Base-by-base conservation (phyloP, 352 stramenopile species). In the Pythium coloratum region DNA sequence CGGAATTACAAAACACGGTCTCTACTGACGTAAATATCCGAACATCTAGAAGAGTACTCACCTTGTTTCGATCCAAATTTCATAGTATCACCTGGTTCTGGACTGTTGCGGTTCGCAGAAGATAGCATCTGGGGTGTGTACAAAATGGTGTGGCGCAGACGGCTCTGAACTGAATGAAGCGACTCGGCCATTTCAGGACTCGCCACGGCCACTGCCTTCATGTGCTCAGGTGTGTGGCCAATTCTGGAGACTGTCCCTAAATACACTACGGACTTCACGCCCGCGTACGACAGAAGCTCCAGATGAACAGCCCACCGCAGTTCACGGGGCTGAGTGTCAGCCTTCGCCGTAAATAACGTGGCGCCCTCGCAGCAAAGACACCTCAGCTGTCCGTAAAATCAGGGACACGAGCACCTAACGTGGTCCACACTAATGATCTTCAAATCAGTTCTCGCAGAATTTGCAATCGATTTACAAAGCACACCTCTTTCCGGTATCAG, bases 61-160 rank as follows among this genome's bases (percentile, higher is more conserved):
- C 13, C 63, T 47, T 59, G 20, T 60, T 47, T 47, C 44, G 32
- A 40, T 46, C 26, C 46, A 54, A 28, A 50, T 26, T 3, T 2
- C 1, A 20, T 16, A 42, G 9, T 26, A 32, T 16, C 9, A 42
- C 30, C 33, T 13, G 32, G 33, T 59, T 59, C 46, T 20, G 53
- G 16, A 10, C 13, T 36, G 16, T 4, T 16, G 32, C 20, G 13
- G 53, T 6, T 55, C 18, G 59, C 59, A 67, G 59, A 67, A 72
- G 59, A 67, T 72, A 67, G 59, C 66, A 72, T 67, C 66, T 72
- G 66, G 59, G 36, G 24, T 36, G 57, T 71, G 58, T 66, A 34
- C 30, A 62, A 60, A 40, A 55, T 72, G 66, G 59, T 72, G 66
- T 72, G 66, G 66, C 50, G 42, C 58, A 34, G 54, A 56, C 44